These are phyloP conservation scores for Hypoxylon sp. DNA, from an alignment of 2,329 filamentous ascomycete species.

Conservation along the genomic window DNA sequence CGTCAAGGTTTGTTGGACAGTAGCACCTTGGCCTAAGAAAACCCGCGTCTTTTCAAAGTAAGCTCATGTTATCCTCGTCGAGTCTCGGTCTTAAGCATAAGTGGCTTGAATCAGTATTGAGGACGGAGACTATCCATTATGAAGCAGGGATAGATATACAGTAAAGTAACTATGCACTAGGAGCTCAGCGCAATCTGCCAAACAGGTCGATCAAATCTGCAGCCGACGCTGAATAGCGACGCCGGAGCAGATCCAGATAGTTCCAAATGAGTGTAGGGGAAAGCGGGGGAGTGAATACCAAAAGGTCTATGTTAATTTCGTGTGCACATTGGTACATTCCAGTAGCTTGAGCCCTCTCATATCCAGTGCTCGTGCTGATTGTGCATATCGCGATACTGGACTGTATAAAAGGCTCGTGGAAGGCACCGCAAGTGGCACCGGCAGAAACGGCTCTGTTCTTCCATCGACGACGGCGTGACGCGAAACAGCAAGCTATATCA, in stretches of 20 bases:
- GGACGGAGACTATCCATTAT: neutral
- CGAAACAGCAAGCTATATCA: conserved; percentile 45
- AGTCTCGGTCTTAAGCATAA: neutral
- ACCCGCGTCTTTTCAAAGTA: neutral
- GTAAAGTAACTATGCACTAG: neutral
- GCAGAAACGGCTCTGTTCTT: neutral
- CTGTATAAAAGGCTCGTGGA: neutral
- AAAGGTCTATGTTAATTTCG: neutral
- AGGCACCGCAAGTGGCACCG: neutral
- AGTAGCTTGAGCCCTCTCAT: neutral
- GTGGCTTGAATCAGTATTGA: neutral
- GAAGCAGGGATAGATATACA: neutral
- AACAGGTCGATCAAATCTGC: neutral
- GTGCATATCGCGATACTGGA: neutral
- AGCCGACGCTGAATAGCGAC: neutral
- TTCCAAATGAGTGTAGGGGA: neutral
- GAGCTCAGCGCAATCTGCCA: neutral
- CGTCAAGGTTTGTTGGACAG: neutral
- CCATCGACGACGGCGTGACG: conserved; percentile 57
- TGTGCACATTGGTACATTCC: neutral
- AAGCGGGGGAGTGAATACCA: neutral
- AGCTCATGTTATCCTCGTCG: neutral
- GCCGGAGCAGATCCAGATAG: neutral
- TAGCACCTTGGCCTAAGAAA: neutral
- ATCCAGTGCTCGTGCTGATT: neutral